Conservation (phyloP, 805 yeast genomes). For the Teunomyces atbi region DNA sequence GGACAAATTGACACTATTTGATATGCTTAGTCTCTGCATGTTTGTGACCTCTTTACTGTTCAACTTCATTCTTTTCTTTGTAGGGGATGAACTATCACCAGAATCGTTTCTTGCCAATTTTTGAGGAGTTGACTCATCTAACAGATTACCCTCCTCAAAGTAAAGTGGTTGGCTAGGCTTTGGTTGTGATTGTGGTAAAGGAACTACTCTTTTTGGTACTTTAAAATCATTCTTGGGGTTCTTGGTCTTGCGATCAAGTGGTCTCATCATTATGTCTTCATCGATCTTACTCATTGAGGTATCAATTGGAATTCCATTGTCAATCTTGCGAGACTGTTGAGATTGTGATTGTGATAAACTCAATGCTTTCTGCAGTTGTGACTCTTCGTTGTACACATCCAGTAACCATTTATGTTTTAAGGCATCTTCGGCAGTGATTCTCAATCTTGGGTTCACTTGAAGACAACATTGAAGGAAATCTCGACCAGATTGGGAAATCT, state of each 20-base stretch:
- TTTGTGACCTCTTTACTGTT: slow-evolving; percentile 6
- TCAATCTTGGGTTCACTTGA: slow-evolving; percentile 68
- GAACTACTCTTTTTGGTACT: slow-evolving; percentile 43
- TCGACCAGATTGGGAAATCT: slow-evolving; percentile 65
- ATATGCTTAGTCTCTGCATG: neutral
- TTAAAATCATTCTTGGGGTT: slow-evolving; percentile 35
- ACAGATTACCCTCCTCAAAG: slow-evolving; percentile 19
- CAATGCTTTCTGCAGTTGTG: slow-evolving; percentile 38
- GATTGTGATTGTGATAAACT: slow-evolving; percentile 72
- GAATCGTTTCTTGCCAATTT: neutral
- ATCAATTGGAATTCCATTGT: slow-evolving; percentile 34
- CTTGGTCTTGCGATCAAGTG: slow-evolving; percentile 30
- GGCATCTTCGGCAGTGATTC: slow-evolving; percentile 77
- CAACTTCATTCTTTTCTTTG: neutral
- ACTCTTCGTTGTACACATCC: slow-evolving; percentile 25
- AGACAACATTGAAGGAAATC: slow-evolving; percentile 70
- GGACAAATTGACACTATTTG: neutral
- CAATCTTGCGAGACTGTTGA: slow-evolving; percentile 52
- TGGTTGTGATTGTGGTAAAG: slow-evolving; percentile 42
- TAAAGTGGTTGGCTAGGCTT: slow-evolving; percentile 7
- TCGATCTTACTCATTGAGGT: slow-evolving; percentile 40
- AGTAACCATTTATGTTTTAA: slow-evolving; percentile 80
- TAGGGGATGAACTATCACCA: slow-evolving; percentile 4
- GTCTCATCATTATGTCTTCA: slow-evolving; percentile 43
- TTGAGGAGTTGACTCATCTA: slow-evolving; percentile 9